These are phyloP conservation scores for Suillus occidentalis DNA, from an alignment of 768 basidiomycete species.

Conservation along the genomic window DNA sequence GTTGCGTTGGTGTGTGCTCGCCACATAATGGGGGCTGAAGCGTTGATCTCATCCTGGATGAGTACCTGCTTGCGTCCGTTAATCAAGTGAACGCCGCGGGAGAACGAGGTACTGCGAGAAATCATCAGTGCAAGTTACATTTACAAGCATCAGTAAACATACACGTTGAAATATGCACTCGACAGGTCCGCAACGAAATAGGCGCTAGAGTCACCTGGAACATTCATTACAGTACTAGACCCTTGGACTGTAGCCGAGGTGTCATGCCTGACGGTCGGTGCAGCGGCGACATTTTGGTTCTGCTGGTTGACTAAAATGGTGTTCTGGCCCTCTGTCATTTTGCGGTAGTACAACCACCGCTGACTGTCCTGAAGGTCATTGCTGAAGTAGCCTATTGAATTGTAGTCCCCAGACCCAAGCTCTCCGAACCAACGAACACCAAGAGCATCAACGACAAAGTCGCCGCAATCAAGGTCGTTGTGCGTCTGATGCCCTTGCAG, in stretches of 20 bases:
- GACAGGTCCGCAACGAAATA: conserved; percentile 80
- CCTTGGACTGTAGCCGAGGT: conserved; percentile 69
- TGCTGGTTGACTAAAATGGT: conserved; percentile 71
- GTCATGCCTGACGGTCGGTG: conserved; percentile 57
- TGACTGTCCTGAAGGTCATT: conserved; percentile 64
- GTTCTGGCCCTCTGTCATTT: conserved; percentile 97
- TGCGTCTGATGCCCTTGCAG: conserved; percentile 88
- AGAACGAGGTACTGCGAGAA: conserved; percentile 57
- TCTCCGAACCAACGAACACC: conserved; percentile 96
- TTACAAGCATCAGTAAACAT: conserved; percentile 31
- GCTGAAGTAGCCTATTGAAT: conserved; percentile 73
- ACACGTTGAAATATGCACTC: conserved; percentile 75
- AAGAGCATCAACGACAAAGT: conserved; percentile 93
- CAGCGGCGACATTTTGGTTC: conserved; percentile 82
- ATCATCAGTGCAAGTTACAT: conserved; percentile 16
- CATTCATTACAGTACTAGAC: conserved; percentile 74
- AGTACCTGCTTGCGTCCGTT: conserved; percentile 88
- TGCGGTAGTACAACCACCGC: conserved; percentile 94
- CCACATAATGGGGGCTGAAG: conserved; percentile 69
- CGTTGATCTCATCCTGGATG: conserved; percentile 86
- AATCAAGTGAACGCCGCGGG: conserved; percentile 81
- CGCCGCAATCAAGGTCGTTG: conserved; percentile 91
- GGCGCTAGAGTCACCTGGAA: conserved; percentile 69
- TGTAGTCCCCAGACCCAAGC: conserved; percentile 86
- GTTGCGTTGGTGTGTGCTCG: conserved; percentile 97